Base-by-base conservation (phyloP, 2,329 filamentous ascomycete species). In the Aspergillus aculeatinus region DNA sequence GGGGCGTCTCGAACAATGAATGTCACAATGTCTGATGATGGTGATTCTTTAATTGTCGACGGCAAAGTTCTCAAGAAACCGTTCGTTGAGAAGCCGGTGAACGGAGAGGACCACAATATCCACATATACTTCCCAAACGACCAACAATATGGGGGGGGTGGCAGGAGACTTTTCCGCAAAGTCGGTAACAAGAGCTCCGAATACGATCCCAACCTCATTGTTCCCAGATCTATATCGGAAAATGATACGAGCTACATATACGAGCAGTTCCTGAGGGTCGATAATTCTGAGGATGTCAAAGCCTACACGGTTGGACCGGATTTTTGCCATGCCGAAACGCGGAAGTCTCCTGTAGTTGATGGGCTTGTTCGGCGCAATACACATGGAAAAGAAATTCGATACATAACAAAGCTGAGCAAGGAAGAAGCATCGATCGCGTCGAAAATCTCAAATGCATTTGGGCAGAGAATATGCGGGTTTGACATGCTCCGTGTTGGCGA, bases 161-260 rank as follows among this genome's bases (percentile, higher is more conserved):
- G 92, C 27, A 85, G 96, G 60, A 91, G 94, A 67, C 84, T 99
- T 3, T 99, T 99, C 78, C 86, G 95, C 60, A 99, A 99, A 76
- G 91, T 99, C 69, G 96, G 96, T 70, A 99, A 99, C 82, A 99
- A 99, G 79, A 98, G 94, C 76, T 98, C 94, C 1, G 96, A 99
- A 75, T 96, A 89, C 70, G 89, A 97, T 61, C 85, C 89, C 16
- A 87, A 88, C 11, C 83, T 99, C 61, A 85, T 80, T 16, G 78
- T 90, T 19, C 95, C 95, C 11, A 83, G 93, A 42, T 92, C 89
- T 55, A 89, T 98, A 62, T 89, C 89, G 0, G 92, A 98, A 67
- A 85, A 87, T 0, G 83, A 83, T 21, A 87, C 89, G 70, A 98
- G 93, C 75, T 99, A 94, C 80, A 87, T 99, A 63, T 99, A 98